Evolutionary conservation across 164 flowering plant genomes (phyloP), one percentile per base, ranked within the genome.

Genomic region (Liquidambar formosana): DNA sequence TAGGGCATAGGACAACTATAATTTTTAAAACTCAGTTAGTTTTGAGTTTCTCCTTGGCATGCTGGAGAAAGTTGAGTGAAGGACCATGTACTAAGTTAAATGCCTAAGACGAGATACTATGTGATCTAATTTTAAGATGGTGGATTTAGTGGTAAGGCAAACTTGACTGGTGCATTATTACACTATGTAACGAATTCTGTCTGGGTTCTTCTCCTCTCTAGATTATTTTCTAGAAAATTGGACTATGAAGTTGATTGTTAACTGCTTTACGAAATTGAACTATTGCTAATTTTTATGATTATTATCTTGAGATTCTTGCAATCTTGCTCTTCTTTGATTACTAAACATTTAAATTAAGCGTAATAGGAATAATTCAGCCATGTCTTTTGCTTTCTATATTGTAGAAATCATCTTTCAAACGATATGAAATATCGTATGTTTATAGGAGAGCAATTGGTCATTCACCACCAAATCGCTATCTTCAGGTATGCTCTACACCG

Each of bases 401-500:
- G 65, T 76, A 94, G 99, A 88, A 79, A 81, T 77, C 82, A 59
- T 89, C 91, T 54, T 84, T 84, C 78, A 92, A 88, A 69, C 79
- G 97, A 51, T 95, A 88, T 79, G 99, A 92, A 71, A 76, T 92
- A 77, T 84, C 96, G 45, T 78, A 68, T 79, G 97, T 95, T 33
- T 85, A 89, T 69, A 86, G 97, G 70, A 84, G 85, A 80, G 91
- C 94, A 79, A 73, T 95, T 78, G 97, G 97, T 61, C 97, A 87
- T 79, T 89, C 97, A 63, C 80, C 99, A 41, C 99, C 99, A 60
- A 87, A 88, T 78, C 90, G 89, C 43, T 94, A 83, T 77, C 97
- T 95, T 78, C 99, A 95, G 97, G 97, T 95, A 69, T 53, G 53
- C 49, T 58, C 41, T 48, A 18, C 16, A 11, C 4, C 44, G 19